phyloP scores from a whole-genome alignment of 2,329 filamentous ascomycete genomes.

The Cladosporium sp. region DNA sequence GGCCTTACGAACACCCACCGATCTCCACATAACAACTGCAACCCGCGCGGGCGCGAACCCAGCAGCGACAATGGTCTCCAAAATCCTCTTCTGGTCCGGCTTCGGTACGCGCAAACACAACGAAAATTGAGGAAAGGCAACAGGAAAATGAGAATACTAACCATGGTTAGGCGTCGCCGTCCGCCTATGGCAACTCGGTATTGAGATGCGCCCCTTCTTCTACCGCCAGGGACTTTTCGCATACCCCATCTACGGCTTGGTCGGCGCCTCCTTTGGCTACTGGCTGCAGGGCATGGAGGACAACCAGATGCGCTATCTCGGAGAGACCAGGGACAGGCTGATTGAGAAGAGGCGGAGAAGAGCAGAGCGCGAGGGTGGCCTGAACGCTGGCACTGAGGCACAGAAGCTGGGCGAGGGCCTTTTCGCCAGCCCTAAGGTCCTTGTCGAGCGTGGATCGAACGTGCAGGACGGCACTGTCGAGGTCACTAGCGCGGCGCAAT shows the following conservation, averaged over 20 bases:
- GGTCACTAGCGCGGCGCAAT: constrained; percentile 16
- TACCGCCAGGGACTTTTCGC: constrained; percentile 77
- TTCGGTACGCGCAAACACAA: constrained; percentile 60
- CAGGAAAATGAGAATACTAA: constrained; percentile 9
- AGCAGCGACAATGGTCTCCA: constrained; percentile 41
- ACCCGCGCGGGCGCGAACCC: constrained; percentile 10
- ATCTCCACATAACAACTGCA: background rate
- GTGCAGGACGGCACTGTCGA: constrained; percentile 12
- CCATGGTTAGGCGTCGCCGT: constrained; percentile 68
- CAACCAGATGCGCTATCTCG: constrained; percentile 68
- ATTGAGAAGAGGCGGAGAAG: constrained; percentile 84
- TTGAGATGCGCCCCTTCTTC: constrained; percentile 96
- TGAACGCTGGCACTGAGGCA: constrained; percentile 23
- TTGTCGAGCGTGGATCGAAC: background rate
- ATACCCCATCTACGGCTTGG: constrained; percentile 80
- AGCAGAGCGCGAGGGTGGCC: constrained; percentile 54
- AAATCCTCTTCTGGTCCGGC: constrained; percentile 75
- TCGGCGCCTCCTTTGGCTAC: constrained; percentile 90
- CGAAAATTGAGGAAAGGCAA: background rate
- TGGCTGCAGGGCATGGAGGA: constrained; percentile 90
- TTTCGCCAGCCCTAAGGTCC: constrained; percentile 19
- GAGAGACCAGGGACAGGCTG: constrained; percentile 70
- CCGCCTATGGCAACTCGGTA: constrained; percentile 93
- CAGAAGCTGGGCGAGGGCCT: constrained; percentile 30
- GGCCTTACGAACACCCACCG: background rate